These are phyloP conservation scores for Micromonas commoda DNA, from an alignment of 139 green algal species.

Conservation along the genomic window DNA sequence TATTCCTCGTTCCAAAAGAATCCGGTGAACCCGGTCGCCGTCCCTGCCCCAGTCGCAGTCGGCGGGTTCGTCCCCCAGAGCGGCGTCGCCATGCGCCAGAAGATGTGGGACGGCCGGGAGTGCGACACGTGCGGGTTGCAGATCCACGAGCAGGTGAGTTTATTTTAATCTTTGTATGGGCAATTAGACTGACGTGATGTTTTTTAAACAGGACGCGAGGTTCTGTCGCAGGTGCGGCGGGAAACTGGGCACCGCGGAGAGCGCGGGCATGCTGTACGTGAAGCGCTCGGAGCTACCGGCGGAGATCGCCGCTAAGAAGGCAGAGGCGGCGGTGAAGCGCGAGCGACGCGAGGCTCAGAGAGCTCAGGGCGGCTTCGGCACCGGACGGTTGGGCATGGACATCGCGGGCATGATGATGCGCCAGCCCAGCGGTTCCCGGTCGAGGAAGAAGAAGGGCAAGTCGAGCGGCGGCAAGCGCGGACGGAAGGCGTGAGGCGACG, in stretches of 20 bases:
- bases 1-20: too few species aligned
- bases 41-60: too few species aligned
- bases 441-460: conserved; percentile 1
- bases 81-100: neutral
- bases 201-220: too few species aligned
- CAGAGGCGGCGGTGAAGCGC: neutral
- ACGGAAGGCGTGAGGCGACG: too few species aligned
- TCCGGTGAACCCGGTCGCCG: too few species aligned
- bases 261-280: neutral
- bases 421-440: neutral
- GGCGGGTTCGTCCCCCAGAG: neutral
- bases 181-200: too few species aligned
- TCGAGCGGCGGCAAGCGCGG: too few species aligned
- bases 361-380: neutral
- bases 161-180: too few species aligned
- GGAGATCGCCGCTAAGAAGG: too few species aligned
- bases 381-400: neutral
- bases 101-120: conserved; percentile 1
- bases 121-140: conserved; percentile 18
- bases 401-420: neutral
- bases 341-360: neutral
- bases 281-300: too few species aligned
- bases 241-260: neutral
- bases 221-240: conserved; percentile 20
- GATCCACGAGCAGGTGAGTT: conserved; percentile 18